A percentile compares a stretch with the other conserved stretches of the same genome.
phyloP scores from a whole-genome alignment of 352 stramenopile species.

The Pythium volutum region DNA sequence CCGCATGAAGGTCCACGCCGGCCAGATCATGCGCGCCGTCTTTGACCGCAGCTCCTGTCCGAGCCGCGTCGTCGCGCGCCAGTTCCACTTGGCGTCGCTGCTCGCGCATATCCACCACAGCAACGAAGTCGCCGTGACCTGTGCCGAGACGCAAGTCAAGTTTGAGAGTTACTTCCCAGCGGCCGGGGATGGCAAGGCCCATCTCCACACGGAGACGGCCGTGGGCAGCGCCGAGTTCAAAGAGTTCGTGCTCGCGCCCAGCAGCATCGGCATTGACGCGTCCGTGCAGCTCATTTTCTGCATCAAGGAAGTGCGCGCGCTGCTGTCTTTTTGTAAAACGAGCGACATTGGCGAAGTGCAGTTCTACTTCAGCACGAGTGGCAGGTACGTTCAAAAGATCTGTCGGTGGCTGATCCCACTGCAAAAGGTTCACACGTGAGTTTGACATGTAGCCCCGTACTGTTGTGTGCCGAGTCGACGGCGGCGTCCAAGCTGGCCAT shows the following conservation, averaged over 20 bases:
- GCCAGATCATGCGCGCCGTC: slow-evolving; percentile 74
- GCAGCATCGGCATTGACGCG: slow-evolving; percentile 34
- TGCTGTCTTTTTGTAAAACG: slow-evolving; percentile 77
- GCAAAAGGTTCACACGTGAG: not conserved
- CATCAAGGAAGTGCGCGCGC: slow-evolving; percentile 70
- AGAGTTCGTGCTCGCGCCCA: slow-evolving; percentile 57
- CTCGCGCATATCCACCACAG: slow-evolving; percentile 81
- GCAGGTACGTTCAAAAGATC: slow-evolving; percentile 43
- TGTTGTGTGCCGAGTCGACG: slow-evolving; percentile 72
- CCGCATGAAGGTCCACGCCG: slow-evolving; percentile 75
- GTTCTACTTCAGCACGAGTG: slow-evolving; percentile 68
- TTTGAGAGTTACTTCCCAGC: slow-evolving; percentile 80
- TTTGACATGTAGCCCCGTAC: slow-evolving; percentile 44
- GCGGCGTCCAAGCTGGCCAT: slow-evolving; percentile 65
- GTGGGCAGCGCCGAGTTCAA: slow-evolving; percentile 77
- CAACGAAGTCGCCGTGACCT: slow-evolving; percentile 73
- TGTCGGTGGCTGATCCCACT: too few relatives aligned
- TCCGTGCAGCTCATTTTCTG: slow-evolving; percentile 80
- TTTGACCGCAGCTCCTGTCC: slow-evolving; percentile 60
- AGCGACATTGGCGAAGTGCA: slow-evolving; percentile 69
- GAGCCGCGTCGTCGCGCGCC: slow-evolving; percentile 49
- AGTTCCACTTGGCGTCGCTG: slow-evolving; percentile 73
- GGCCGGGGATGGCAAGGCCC: slow-evolving; percentile 54
- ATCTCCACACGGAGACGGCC: slow-evolving; percentile 81
- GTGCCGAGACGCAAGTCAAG: slow-evolving; percentile 55